Evolutionary conservation across 2,329 filamentous ascomycete genomes (phyloP).

Genomic region (Coniochaeta pulveracea): DNA sequence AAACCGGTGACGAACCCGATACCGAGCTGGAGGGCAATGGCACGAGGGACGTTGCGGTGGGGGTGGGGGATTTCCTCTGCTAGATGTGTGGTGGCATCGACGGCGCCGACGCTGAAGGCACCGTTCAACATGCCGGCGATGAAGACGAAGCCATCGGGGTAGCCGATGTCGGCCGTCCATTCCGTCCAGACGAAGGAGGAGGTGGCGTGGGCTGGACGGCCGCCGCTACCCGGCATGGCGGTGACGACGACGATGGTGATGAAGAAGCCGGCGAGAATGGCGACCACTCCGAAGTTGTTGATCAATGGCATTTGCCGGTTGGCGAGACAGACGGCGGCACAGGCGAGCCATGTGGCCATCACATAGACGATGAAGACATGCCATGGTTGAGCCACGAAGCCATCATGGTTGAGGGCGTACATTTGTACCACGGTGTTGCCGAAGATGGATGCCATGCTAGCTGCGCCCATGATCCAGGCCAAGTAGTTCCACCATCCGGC

Average conservation of each 20-base stretch:
- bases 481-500: constrained; percentile 34
- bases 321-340: constrained; percentile 34
- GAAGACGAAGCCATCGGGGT: constrained; percentile 29
- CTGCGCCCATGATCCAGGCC: constrained; percentile 26
- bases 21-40: constrained; percentile 35
- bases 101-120: constrained; percentile 55
- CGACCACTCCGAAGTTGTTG: constrained; percentile 40
- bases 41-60: constrained; percentile 39
- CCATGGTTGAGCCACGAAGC: constrained; percentile 24
- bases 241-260: constrained; percentile 43
- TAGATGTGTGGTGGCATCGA: constrained; percentile 53
- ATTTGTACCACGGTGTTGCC: constrained; percentile 29
- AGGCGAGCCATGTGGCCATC: constrained; percentile 25
- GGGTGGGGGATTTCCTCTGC: constrained; percentile 51
- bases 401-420: constrained; percentile 27
- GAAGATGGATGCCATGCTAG: constrained; percentile 28
- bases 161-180: constrained; percentile 27
- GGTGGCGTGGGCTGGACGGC: constrained; percentile 18
- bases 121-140: constrained; percentile 43
- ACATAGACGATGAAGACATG: constrained; percentile 31
- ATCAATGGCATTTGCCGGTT: constrained; percentile 40
- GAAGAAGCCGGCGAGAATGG: constrained; percentile 40
- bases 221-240: constrained; percentile 31
- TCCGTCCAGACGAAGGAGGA: constrained; percentile 27
- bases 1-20: constrained; percentile 41